Conservation (phyloP, 2,329 filamentous ascomycete genomes). For the Hymenoscyphus fructigenus region DNA sequence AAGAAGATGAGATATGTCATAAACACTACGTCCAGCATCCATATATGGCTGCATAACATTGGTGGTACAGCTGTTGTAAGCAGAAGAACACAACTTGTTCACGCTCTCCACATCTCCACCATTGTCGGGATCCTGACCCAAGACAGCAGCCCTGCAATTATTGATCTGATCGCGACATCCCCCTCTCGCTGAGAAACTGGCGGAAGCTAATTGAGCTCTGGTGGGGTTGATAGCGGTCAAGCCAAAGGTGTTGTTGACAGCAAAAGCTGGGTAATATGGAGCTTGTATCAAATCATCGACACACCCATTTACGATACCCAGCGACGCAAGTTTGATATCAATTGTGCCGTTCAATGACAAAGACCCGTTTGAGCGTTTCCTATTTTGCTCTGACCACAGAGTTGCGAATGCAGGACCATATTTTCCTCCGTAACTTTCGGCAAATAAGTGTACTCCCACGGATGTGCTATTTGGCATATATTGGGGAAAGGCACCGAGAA, state of each 20-base stretch:
- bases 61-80: conserved; percentile 36
- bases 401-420: conserved; percentile 66
- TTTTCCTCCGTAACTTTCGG: conserved; percentile 69
- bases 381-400: conserved; percentile 61
- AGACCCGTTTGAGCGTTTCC: conserved; percentile 49
- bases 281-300: conserved; percentile 64
- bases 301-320: conserved; percentile 72
- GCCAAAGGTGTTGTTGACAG: conserved; percentile 65
- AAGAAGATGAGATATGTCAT: conserved; percentile 38
- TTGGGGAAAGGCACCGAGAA: conserved; percentile 56
- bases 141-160: conserved; percentile 49
- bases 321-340: conserved; percentile 58
- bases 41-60: conserved; percentile 38
- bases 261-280: conserved; percentile 56
- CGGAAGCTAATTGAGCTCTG: conserved; percentile 46
- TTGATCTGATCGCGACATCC: conserved; percentile 56
- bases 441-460: conserved; percentile 63
- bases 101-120: conserved; percentile 41
- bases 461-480: conserved; percentile 53
- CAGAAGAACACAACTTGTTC: conserved; percentile 37
- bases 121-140: conserved; percentile 41
- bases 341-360: conserved; percentile 51
- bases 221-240: conserved; percentile 55
- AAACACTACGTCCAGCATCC: conserved; percentile 37
- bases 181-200: conserved; percentile 45